phyloP scores from a whole-genome alignment of 2,329 filamentous ascomycete species.

The Nothophoma quercina region DNA sequence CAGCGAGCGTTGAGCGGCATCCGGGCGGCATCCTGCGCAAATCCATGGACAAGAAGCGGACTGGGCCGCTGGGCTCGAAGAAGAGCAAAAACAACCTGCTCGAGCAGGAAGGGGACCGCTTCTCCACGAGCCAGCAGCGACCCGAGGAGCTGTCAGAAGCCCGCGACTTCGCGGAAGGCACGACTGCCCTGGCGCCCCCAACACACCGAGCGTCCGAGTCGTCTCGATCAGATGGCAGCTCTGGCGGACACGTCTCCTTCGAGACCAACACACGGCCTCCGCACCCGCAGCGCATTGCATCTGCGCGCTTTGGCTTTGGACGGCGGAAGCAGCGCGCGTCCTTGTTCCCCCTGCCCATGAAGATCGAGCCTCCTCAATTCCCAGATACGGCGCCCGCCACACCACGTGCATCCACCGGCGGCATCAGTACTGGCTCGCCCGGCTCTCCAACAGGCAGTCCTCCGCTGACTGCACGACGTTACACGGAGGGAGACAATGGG shows the following conservation, averaged over 20 bases:
- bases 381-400: constrained; percentile 55
- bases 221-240: constrained; percentile 86
- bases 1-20: constrained; percentile 36
- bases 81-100: constrained; percentile 38
- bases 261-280: constrained; percentile 44
- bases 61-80: constrained; percentile 36
- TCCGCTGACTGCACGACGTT: constrained; percentile 44
- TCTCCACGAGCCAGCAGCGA: constrained; percentile 64
- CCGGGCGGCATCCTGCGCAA: constrained; percentile 40
- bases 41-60: constrained; percentile 46
- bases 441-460: constrained; percentile 47
- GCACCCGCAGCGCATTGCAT: constrained; percentile 69
- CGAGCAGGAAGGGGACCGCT: constrained; percentile 58
- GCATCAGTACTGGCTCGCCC: constrained; percentile 43
- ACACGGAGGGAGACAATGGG: constrained; percentile 40
- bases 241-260: constrained; percentile 56
- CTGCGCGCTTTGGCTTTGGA: constrained; percentile 74
- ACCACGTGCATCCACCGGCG: constrained; percentile 53
- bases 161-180: constrained; percentile 69
- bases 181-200: constrained; percentile 68
- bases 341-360: constrained; percentile 89
- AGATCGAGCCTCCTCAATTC: constrained; percentile 61
- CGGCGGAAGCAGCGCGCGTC: constrained; percentile 74
- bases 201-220: constrained; percentile 80
- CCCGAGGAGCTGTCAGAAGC: constrained; percentile 49